Evolutionary conservation across 768 basidiomycete species (phyloP), one percentile per base, ranked within the genome.

Genomic region (Hortiboletus campestris): DNA sequence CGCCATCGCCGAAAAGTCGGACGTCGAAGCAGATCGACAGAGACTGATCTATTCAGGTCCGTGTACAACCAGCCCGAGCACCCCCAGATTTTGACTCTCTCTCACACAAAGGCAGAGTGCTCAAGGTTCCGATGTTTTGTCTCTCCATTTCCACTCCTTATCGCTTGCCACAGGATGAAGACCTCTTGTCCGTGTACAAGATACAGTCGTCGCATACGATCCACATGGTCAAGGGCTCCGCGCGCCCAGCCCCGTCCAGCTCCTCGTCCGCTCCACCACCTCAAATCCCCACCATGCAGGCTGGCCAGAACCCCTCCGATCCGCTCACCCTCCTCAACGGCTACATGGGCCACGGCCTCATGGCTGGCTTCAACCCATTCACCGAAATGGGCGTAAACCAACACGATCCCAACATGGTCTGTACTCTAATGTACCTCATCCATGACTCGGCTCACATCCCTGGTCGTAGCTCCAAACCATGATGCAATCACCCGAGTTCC

Each of bases 391-490:
- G 95, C 2, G 47, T 96, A 42, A 99, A 99, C 67, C 78, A 82
- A 5, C 91, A 91, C 63, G 96, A 98, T 69, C 95, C 95, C 0
- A 97, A 98, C 69, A 91, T 96, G 84, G 93, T 92, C 56, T 60
- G 83, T 57, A 16, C 74, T 43, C 36, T 12, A 5, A n/a, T 20
- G 20, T n/a, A 31, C 28, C 25, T 34, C 17, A 22, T 29, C 25
- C n/a, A 39, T 25, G 25, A 25, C 25, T n/a, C 10, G 22, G 36
- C 50, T 49, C 12, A 63, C 34, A 14, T 34, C 17, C 10, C 19
- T 19, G 14, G 6, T 22, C 12, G 7, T 63, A 93, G 89, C 76
- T 95, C 72, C 87, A 93, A 68, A 77, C 77, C 29, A 87, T 98
- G 89, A 81, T 97, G 79, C 84, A 88, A 65, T 86, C 84, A 17